phyloP scores from a whole-genome alignment of 257 asterid species.

The Jacaranda mimosifolia region DNA sequence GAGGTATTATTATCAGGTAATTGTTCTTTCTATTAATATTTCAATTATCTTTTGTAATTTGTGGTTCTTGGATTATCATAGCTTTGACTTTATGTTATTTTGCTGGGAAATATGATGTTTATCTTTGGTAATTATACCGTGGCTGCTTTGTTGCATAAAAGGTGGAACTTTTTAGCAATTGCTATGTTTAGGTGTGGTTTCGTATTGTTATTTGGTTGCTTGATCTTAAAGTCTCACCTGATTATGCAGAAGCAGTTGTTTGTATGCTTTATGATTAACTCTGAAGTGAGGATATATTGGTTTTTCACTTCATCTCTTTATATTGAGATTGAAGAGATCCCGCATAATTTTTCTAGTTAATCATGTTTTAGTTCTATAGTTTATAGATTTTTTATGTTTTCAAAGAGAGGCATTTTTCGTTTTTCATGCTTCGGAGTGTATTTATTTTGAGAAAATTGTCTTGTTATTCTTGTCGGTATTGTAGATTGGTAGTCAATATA shows the following conservation, averaged over 20 bases:
- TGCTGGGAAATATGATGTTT: neutral
- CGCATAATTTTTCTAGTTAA: neutral
- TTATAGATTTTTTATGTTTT: slow-evolving; percentile 3
- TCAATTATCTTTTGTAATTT: neutral
- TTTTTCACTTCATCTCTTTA: slow-evolving; percentile 13
- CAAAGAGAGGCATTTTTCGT: neutral
- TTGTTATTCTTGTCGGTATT: neutral
- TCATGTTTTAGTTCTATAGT: slow-evolving; percentile 6
- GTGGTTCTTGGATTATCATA: neutral
- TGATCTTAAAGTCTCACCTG: neutral
- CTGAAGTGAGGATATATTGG: neutral
- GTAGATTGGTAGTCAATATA: too few relatives aligned
- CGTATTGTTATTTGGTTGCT: neutral
- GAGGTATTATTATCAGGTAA: slow-evolving; percentile 81
- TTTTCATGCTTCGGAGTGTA: neutral
- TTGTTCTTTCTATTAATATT: neutral
- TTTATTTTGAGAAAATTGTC: neutral
- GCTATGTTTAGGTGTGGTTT: neutral
- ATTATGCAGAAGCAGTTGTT: neutral
- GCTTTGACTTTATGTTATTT: neutral
- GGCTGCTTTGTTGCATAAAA: too few relatives aligned
- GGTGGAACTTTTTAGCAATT: neutral
- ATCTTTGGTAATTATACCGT: neutral
- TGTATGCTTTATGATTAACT: neutral
- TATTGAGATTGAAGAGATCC: neutral